Percentiles rank a stretch among this genome's conserved stretches.
These are phyloP conservation scores for Mycotypha africana DNA, from an alignment of 371 early-diverging fungal genomes.

Conservation along the genomic window DNA sequence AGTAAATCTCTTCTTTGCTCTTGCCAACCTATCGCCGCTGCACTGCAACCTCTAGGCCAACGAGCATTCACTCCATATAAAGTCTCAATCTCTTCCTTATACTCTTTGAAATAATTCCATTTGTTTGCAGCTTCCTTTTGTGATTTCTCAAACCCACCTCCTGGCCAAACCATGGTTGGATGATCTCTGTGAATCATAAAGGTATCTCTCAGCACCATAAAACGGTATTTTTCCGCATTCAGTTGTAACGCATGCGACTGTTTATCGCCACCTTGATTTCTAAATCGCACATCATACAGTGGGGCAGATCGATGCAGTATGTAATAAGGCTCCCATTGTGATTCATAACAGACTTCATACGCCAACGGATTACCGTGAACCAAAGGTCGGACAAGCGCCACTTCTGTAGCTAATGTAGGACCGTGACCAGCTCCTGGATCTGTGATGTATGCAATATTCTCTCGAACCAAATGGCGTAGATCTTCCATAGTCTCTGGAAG, in stretches of 20 bases:
- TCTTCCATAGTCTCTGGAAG: slow-evolving; percentile 39
- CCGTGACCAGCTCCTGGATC: slow-evolving; percentile 62
- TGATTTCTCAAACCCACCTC: slow-evolving; percentile 45
- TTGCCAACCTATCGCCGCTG: slow-evolving; percentile 43
- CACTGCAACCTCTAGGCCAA: slow-evolving; percentile 58
- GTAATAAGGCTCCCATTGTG: slow-evolving; percentile 71
- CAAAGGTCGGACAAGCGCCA: slow-evolving; percentile 27
- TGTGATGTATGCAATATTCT: slow-evolving; percentile 51
- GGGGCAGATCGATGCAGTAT: slow-evolving; percentile 45
- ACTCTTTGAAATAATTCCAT: slow-evolving; percentile 53
- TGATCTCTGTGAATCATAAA: slow-evolving; percentile 64
- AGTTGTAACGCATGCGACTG: slow-evolving; percentile 58
- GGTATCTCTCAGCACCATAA: slow-evolving; percentile 42
- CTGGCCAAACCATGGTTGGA: slow-evolving; percentile 48
- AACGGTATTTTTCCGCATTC: slow-evolving; percentile 53
- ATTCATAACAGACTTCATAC: slow-evolving; percentile 64
- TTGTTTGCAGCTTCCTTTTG: slow-evolving; percentile 28
- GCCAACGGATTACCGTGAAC: slow-evolving; percentile 18
- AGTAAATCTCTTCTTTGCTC: slow-evolving; percentile 31
- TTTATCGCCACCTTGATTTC: slow-evolving; percentile 65
- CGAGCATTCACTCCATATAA: slow-evolving; percentile 46
- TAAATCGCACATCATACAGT: slow-evolving; percentile 56
- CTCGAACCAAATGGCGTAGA: slow-evolving; percentile 30
- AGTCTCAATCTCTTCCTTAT: slow-evolving; percentile 42
- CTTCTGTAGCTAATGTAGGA: slow-evolving; percentile 40